phyloP scores from a whole-genome alignment of 2,329 filamentous ascomycete genomes.

The Penicillium brasilianum region DNA sequence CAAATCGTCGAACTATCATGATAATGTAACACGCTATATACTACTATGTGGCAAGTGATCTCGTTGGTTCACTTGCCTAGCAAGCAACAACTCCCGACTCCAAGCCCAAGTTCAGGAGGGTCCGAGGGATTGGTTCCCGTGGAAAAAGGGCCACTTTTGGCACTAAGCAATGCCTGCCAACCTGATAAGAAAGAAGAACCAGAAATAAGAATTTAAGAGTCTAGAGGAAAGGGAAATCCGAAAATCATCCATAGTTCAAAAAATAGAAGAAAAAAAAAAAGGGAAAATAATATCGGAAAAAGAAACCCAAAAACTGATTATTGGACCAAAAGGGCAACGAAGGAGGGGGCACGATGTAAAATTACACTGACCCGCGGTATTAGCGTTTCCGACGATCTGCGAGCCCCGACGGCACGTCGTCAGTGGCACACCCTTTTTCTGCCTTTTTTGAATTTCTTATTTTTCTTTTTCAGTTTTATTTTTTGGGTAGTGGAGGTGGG shows the following conservation, averaged over 20 bases:
- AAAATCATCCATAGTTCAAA: background rate
- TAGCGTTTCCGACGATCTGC: slow-evolving; percentile 43
- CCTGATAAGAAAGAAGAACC: slow-evolving; percentile 14
- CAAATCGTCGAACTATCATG: background rate
- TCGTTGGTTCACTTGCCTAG: background rate
- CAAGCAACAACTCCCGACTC: background rate
- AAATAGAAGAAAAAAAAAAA: background rate
- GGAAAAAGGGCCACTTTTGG: slow-evolving; percentile 21
- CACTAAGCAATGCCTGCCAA: slow-evolving; percentile 21
- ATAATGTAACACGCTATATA: background rate
- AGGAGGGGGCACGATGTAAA: background rate
- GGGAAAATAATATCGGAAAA: slow-evolving; percentile 1
- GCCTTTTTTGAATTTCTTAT: background rate
- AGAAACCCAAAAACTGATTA: slow-evolving; percentile 1
- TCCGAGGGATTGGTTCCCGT: slow-evolving; percentile 43
- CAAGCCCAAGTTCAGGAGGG: slow-evolving; percentile 27
- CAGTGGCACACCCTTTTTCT: slow-evolving; percentile 42
- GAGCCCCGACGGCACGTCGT: slow-evolving; percentile 47
- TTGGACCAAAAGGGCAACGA: background rate
- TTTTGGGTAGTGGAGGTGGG: background rate
- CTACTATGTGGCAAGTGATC: background rate
- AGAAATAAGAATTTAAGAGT: slow-evolving; percentile 4
- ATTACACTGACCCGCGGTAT: slow-evolving; percentile 18
- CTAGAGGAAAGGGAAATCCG: background rate
- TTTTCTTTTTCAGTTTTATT: background rate